Base-by-base conservation (phyloP, 1,139 yeast genomes). In the Diutina scorzettiae region DNA sequence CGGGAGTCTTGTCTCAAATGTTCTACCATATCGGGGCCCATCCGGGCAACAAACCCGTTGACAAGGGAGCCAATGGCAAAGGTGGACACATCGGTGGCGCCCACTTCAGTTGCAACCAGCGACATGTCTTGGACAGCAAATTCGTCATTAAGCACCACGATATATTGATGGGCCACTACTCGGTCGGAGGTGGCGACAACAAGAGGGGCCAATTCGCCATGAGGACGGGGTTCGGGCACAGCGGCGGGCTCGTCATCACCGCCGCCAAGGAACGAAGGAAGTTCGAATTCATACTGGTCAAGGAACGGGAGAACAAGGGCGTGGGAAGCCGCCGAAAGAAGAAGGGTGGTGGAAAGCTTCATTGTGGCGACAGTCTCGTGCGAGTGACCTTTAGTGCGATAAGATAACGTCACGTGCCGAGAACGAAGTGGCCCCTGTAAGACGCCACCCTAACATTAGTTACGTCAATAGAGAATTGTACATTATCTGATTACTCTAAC, bases 241-340 rank as follows among this genome's bases (percentile, higher is more conserved):
- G 21, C 5, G 20, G 9, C 14, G 3, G 12, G 8, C 16, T 11
- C 6, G 9, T 12, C 17, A 14, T 19, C 17, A 12, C 12, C 14
- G 30, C 5, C 12, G 6, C 14, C 8, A 16, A 19, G n/a, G 14
- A 32, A 20, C 6, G 37, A 32, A n/a, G 37, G 37, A 16, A 32
- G 18, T n/a, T 32, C 24, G 20, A 32, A 32, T 14, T 32, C 37
- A n/a, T 17, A 32, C 23, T 32, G 37, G 5, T 32, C 37, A 20
- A 32, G 37, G 25, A 32, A 32, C 6, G 37, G 37, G 25, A 32
- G 23, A 5, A 32, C 37, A 20, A 32, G 37, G 14, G 37, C 37
- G n/a, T 32, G 24, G 25, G 25, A 19, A 12, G 37, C 37, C 25
- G 37, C 37, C 11, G 37, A 24, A 20, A 32, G 37, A 8, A 32